Evolutionary conservation across 139 green algal genomes (phyloP).

Genomic region (Ulvella scutata): DNA sequence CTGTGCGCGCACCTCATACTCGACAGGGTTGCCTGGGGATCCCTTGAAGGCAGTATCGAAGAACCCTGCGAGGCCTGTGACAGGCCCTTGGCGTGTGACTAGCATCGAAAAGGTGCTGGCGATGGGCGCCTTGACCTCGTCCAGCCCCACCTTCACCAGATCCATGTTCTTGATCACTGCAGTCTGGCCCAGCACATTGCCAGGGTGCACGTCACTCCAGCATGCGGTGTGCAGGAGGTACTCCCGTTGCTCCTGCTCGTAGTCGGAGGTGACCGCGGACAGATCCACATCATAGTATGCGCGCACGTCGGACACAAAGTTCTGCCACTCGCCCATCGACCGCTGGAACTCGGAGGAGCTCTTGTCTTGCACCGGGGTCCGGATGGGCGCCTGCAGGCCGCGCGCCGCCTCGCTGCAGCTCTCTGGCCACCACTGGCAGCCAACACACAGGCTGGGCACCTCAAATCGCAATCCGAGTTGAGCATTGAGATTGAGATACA

Average conservation of each 20-base stretch:
- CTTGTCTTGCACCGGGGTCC: neutral
- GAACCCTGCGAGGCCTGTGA: constrained; percentile 72
- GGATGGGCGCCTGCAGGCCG: neutral
- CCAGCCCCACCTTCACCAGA: constrained; percentile 58
- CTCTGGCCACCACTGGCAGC: too few species aligned
- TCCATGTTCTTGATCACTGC: constrained; percentile 68
- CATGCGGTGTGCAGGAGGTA: constrained; percentile 66
- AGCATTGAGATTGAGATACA: neutral
- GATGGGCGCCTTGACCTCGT: constrained; percentile 57
- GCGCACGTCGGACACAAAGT: neutral
- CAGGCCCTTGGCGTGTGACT: constrained; percentile 14
- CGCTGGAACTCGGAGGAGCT: neutral
- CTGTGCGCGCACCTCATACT: neutral
- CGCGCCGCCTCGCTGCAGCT: too few species aligned
- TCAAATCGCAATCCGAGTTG: too few species aligned
- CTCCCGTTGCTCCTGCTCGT: constrained; percentile 52
- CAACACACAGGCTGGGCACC: too few species aligned
- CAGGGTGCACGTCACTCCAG: constrained; percentile 74
- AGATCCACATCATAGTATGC: neutral
- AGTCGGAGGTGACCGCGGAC: constrained; percentile 3
- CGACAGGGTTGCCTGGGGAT: constrained; percentile 3
- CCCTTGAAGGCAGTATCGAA: constrained; percentile 79
- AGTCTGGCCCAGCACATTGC: constrained; percentile 52
- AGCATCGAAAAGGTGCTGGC: neutral
- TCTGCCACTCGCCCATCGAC: neutral